Conservation (phyloP, 805 yeast species). For the Kazachstania viticola region DNA sequence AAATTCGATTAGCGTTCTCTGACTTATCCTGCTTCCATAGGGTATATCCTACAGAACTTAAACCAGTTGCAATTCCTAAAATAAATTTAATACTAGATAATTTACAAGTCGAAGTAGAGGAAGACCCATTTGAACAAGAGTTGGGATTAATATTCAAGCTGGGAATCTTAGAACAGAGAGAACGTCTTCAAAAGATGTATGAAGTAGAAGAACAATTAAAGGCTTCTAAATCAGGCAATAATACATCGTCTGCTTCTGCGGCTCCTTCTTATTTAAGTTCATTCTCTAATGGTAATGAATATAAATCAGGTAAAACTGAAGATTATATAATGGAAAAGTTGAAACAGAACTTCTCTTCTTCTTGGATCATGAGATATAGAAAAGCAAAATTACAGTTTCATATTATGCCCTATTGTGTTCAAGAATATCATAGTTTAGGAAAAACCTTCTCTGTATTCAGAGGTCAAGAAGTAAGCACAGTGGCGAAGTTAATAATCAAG, state of each 20-base stretch:
- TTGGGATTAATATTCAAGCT: slow-evolving; percentile 45
- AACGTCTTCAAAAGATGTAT: slow-evolving; percentile 32
- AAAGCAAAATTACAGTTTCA: slow-evolving; percentile 22
- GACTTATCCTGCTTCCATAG: slow-evolving; percentile 21
- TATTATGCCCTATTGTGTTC: slow-evolving; percentile 18
- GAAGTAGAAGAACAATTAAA: slow-evolving; percentile 16
- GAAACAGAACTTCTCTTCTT: slow-evolving; percentile 29
- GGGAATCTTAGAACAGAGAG: slow-evolving; percentile 46
- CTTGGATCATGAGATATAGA: slow-evolving; percentile 29
- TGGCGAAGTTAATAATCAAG: slow-evolving; percentile 16
- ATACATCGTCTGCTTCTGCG: too few relatives aligned
- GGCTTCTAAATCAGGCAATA: not conserved
- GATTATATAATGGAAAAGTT: slow-evolving; percentile 10
- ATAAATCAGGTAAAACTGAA: slow-evolving; percentile 1
- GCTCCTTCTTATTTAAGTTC: too few relatives aligned
- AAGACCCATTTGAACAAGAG: slow-evolving; percentile 56
- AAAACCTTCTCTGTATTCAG: slow-evolving; percentile 11
- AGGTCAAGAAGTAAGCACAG: slow-evolving; percentile 17
- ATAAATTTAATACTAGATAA: slow-evolving; percentile 32
- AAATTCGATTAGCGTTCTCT: slow-evolving; percentile 33
- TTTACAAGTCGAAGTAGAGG: slow-evolving; percentile 41
- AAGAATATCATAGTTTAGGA: slow-evolving; percentile 10
- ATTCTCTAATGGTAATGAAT: not conserved
- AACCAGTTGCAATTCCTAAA: slow-evolving; percentile 29
- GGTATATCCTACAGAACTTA: slow-evolving; percentile 18